Percentiles rank a stretch among this genome's conserved stretches.
Evolutionary conservation across 1,284 basidiomycete species (phyloP).

Genomic region (Austroboletus novae-zelandiae): DNA sequence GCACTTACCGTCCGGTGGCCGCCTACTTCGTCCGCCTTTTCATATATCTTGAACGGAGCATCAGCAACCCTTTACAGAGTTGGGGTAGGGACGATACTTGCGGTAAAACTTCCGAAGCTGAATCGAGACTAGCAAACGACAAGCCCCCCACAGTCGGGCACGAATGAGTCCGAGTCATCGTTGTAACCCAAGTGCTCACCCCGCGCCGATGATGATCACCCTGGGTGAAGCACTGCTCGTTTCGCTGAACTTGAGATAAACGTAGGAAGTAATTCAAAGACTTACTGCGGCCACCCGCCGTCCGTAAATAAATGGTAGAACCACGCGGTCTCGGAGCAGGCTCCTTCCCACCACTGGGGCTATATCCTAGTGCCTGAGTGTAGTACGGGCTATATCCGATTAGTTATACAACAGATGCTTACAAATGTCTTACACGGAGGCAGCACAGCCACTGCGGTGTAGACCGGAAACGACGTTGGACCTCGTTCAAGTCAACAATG

Average conservation of each 20-base stretch:
- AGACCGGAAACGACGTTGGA: conserved; percentile 4
- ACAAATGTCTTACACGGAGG: too few relatives aligned
- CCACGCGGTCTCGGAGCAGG: too few relatives aligned
- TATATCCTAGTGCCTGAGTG: too few relatives aligned
- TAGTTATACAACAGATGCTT: too few relatives aligned
- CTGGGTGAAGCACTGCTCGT: conserved; percentile 12
- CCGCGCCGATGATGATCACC: conserved; percentile 25
- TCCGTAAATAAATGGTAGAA: too few relatives aligned
- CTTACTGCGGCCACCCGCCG: too few relatives aligned
- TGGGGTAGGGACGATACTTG: neutral
- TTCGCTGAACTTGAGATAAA: neutral
- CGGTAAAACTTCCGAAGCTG: conserved; percentile 23
- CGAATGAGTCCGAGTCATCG: conserved; percentile 4
- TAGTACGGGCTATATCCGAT: too few relatives aligned
- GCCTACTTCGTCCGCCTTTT: conserved; percentile 24
- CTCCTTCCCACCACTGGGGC: too few relatives aligned
- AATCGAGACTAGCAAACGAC: conserved; percentile 18
- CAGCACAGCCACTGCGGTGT: conserved; percentile 22
- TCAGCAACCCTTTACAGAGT: conserved; percentile 1
- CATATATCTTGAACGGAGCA: conserved; percentile 19
- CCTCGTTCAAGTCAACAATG: conserved; percentile 29
- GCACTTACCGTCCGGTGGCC: conserved; percentile 28
- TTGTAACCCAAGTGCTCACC: conserved; percentile 13
- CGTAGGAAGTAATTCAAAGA: too few relatives aligned
- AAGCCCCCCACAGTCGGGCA: conserved; percentile 19